Percentiles rank a stretch among this genome's conserved stretches.
Evolutionary conservation across 768 basidiomycete genomes (phyloP).

Genomic region (Hypsizygus marmoreus): DNA sequence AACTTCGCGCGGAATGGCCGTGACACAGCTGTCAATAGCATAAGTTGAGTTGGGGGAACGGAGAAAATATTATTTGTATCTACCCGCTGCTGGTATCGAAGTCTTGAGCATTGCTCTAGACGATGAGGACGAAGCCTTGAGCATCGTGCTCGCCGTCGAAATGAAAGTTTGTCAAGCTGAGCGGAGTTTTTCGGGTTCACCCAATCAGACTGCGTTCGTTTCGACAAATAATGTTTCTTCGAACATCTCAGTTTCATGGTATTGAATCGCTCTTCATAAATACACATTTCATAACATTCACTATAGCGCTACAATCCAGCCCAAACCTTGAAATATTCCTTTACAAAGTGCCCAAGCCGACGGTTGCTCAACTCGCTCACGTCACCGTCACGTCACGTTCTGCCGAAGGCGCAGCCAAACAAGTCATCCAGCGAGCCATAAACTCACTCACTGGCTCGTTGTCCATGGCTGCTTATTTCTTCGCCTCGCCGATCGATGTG

Average conservation of each 20-base stretch:
- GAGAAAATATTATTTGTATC: conserved; percentile 7
- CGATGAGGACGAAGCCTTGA: conserved; percentile 37
- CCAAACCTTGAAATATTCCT: too few species aligned
- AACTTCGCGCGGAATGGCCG: conserved; percentile 37
- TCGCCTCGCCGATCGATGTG: conserved; percentile 87
- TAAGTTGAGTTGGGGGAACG: conserved; percentile 1
- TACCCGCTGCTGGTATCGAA: conserved; percentile 29
- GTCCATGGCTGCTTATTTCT: conserved; percentile 87
- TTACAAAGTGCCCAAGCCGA: too few species aligned
- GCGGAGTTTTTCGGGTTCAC: conserved; percentile 26
- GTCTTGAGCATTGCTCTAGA: conserved; percentile 36
- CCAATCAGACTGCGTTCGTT: conserved; percentile 14
- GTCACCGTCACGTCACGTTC: too few species aligned
- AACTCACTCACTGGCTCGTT: conserved; percentile 5
- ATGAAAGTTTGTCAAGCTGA: conserved; percentile 2
- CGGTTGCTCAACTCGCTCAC: too few species aligned
- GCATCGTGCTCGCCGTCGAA: conserved; percentile 36
- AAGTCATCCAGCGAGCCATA: conserved; percentile 11
- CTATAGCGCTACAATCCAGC: too few species aligned
- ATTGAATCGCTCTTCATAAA: too few species aligned
- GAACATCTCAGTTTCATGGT: too few species aligned
- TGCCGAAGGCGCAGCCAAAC: not conserved
- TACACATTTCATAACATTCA: too few species aligned
- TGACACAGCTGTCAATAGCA: conserved; percentile 21
- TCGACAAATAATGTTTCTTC: too few species aligned